These are phyloP conservation scores for Fusarium equiseti DNA, from an alignment of 2,329 filamentous ascomycete species.

Conservation along the genomic window DNA sequence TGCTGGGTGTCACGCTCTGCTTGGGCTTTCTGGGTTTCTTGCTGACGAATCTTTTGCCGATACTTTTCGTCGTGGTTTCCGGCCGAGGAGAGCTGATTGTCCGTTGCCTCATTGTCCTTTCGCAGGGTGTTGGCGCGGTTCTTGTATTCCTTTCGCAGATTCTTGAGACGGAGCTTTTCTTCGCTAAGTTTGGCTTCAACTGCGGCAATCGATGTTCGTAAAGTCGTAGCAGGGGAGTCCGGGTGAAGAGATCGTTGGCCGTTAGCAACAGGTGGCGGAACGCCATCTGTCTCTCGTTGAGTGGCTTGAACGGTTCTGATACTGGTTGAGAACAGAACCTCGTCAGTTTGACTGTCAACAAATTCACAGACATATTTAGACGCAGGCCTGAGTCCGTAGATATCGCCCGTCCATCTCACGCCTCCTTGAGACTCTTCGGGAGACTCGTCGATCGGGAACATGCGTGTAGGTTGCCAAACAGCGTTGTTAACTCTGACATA, in stretches of 20 bases:
- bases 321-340: conserved; percentile 77
- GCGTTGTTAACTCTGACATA: conserved; percentile 84
- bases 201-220: conserved; percentile 80
- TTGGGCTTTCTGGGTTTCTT: conserved; percentile 78
- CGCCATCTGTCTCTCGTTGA: conserved; percentile 50
- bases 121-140: conserved; percentile 73
- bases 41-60: conserved; percentile 79
- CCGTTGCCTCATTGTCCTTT: conserved; percentile 79
- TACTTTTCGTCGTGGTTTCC: conserved; percentile 82
- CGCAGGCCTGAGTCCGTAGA: conserved; percentile 76
- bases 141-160: conserved; percentile 80
- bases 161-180: conserved; percentile 76
- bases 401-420: conserved; percentile 76
- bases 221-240: conserved; percentile 80
- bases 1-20: conserved; percentile 67
- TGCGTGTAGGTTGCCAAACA: conserved; percentile 82
- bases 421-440: conserved; percentile 54
- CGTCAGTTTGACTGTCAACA: conserved; percentile 73
- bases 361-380: conserved; percentile 86
- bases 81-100: conserved; percentile 73
- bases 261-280: conserved; percentile 52
- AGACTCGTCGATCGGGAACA: conserved; percentile 63
- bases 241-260: conserved; percentile 74
- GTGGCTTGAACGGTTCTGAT: conserved; percentile 72
- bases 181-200: conserved; percentile 78